Base-by-base conservation (phyloP, 1,284 basidiomycete species). In the Cerioporus squamosus region DNA sequence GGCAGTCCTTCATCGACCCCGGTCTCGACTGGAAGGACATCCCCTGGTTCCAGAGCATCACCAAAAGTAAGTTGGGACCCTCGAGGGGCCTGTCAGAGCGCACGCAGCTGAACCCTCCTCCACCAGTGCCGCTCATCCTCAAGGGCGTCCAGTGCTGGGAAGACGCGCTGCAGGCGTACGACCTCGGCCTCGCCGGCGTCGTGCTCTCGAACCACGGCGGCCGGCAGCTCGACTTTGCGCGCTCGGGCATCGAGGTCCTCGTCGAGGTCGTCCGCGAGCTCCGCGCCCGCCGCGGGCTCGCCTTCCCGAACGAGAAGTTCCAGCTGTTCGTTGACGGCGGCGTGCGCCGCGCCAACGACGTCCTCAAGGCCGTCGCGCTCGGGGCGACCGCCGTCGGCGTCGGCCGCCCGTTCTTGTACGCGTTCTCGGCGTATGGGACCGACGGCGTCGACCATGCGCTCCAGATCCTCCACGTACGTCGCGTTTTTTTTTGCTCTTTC, bases 131-230 rank as follows among this genome's bases (percentile, higher is more conserved):
- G 15, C 78, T 98, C 57, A 86, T 97, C 59, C 79, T 98, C 52
- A 98, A 98, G 74, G 94, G 95, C 55, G 92, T 97, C 2, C 94
- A 96, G 73, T 88, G 88, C 66, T 96, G 93, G 93, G 94, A 97
- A 84, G 95, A 98, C 71, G 93, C 94, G 0, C 81, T 98, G 0
- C 79, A 88, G 67, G 96, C 96, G 2, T 95, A 94, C 66, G 95
- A 98, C 67, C 75, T 77, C 0, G 92, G 93, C 5, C 75, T 91
- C 44, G 86, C 88, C 3, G 95, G 95, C 8, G 85, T 97, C 49
- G 95, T 97, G 3, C 83, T 95, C 26, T 94, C 92, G 8, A 97
- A 97, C 71, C 95, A 97, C 69, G 94, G 94, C 31, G 94, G 95
- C 39, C 87, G 95, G 7, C 95, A 97, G 74, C 81, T 97, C 47